Base-by-base conservation (phyloP, 768 basidiomycete genomes). In the Lanmaoa rubissima region DNA sequence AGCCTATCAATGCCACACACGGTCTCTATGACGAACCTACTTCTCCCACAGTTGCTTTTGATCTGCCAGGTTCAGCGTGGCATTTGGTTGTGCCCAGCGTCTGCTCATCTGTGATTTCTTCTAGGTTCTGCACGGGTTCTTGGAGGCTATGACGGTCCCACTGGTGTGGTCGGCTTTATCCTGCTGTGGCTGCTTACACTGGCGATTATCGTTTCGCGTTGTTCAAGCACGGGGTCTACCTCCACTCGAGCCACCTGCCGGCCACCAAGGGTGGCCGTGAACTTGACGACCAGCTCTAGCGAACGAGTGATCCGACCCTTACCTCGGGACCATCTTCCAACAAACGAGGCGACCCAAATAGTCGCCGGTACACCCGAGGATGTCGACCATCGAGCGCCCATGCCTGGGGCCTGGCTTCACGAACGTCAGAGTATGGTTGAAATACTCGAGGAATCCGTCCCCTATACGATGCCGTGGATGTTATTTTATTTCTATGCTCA, bases 401-500 rank as follows among this genome's bases (percentile, higher is more conserved):
- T 58, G 39, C 43, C 58, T 19, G 54, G 58, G 0, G 31, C 61
- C 4, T 58, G 66, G 57, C 7, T 48, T n/a, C 5, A n/a, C 1
- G 53, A 39, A 35, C 34, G 21, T 44, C 43, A 2, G 9, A 11
- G 4, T 26, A 5, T 16, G 5, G 10, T 46, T 4, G 48, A 36
- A 10, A 21, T 4, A 13, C 28, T 19, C 21, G 36, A 39, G 2
- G 32, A 32, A 44, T 11, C 51, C 7, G 17, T 39, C 17, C 31
- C 46, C n/a, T 38, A 40, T 12, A 6, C n/a, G 42, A 44, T 43
- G 11, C 10, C 24, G 2, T 41, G 48, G 55, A 26, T 5, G 3
- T 16, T 35, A 7, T 36, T 28, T 28, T 26, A 1, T 24, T 13
- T 26, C 5, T 19, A 32, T 19, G 14, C 34, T 53, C 45, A 11